Base-by-base conservation (phyloP, 805 yeast species). In the Yarrowia sp. region DNA sequence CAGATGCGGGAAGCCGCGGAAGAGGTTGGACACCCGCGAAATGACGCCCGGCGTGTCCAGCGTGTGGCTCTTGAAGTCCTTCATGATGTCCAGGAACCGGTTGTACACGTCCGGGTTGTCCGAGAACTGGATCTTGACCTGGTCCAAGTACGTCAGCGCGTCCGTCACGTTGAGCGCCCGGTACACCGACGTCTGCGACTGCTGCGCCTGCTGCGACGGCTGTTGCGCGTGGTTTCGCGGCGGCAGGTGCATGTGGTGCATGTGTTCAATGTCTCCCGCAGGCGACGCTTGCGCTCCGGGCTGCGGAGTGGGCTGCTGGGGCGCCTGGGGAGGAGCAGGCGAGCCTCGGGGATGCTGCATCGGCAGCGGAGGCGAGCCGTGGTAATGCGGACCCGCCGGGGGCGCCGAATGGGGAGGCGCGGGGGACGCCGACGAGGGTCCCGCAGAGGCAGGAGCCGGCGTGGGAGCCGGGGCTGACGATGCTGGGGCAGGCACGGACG, bases 1-100 rank as follows among this genome's bases (percentile, higher is more conserved):
- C 70, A 94, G 80, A 61, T 73, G 84, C 1, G 97, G 97, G 73
- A 91, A 97, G 13, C 97, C 98, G 65, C 92, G 83, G 73, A 94
- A 94, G 62, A 94, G 77, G 1, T 88, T 82, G 0, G 97, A 90
- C 1, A 94, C 99, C 63, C 99, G 80, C 73, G 93, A 97, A 71
- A 94, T 94, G 27, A 94, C 99, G 33, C 98, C 99, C 0, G 98
- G 99, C 0, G 99, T 94, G 73, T 94, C 98, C 69, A 94, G 61
- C 0, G 61, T 55, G n/a, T 93, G 97, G 61, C 96, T 87, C 78
- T 96, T 96, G 78, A 94, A 96, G 72, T 96, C 99, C 77, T 96
- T 96, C 99, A 94, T 94, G 66, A 94, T 93, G 72, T 94, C 99
- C 70, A 94, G 80, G 70, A 96, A 94, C 73, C 89, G 91, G 74